Base-by-base conservation (phyloP, 2,329 filamentous ascomycete species). In the Cladophialophora immunda region DNA sequence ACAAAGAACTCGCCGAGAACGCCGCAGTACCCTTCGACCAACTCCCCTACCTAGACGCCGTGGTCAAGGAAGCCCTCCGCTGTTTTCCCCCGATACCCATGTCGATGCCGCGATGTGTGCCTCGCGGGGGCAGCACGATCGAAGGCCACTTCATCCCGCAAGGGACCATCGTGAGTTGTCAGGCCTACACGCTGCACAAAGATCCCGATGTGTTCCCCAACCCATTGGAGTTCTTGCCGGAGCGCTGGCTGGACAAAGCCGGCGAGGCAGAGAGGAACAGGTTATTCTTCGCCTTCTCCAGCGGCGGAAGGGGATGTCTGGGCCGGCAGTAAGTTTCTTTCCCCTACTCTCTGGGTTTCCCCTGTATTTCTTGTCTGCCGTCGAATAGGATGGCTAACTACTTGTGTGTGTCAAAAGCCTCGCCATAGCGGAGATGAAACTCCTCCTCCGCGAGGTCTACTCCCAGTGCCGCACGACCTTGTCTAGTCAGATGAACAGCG, bases 361-460 rank as follows among this genome's bases (percentile, higher is more conserved):
- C 4, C 2, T 50, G 1, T 27, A 25, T 11, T 29, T 22, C 25
- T 47, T 22, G 17, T 47, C 41, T 22, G 4, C 8, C 9, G 3
- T 54, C 13, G 36, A 22, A 32, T 15, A 13, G 22, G n/a, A 13
- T 5, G 65, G 60, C 69, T 70, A 25, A 70, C 17, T n/a, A 5
- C 38, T 11, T 53, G 19, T 8, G 3, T 13, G 1, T 30, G 9
- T 22, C 9, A 13, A 38, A 65, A 86, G 84, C 70, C 81, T 91
- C 64, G 89, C 89, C 0, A 79, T 89, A 58, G 84, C 85, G 17
- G 89, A 91, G 76, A 91, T 92, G 89, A 91, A 89, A 77, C 84
- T 83, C 1, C 74, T 91, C 25, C 79, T 91, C 11, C 81, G 81
- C n/a, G 86, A 86, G 60, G 81, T 91, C 1, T 92, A 91, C 75